A percentile compares a stretch with the other conserved stretches of the same genome.
Conservation (phyloP, 306 rosid species). For the Inga oerstediana region DNA sequence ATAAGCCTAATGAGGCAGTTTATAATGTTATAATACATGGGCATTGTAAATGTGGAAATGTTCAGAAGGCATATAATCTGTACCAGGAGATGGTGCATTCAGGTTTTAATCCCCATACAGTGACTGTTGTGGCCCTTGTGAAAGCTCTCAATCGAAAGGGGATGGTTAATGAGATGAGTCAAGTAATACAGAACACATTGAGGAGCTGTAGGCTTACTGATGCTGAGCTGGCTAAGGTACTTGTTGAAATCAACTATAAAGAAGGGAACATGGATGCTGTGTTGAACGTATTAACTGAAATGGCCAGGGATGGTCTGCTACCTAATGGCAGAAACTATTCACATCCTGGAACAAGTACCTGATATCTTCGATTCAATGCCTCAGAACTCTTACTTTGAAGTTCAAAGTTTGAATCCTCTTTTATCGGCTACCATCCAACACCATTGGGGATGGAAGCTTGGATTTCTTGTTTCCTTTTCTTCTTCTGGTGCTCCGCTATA, state of each 20-base stretch:
- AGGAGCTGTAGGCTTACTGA: slow-evolving; percentile 67
- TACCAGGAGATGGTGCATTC: slow-evolving; percentile 64
- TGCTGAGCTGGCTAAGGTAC: slow-evolving; percentile 73
- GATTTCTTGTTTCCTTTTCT: not conserved
- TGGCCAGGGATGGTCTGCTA: slow-evolving; percentile 88
- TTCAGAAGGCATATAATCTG: slow-evolving; percentile 64
- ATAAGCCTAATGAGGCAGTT: slow-evolving; percentile 64
- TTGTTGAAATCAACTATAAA: slow-evolving; percentile 70
- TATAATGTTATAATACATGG: slow-evolving; percentile 81
- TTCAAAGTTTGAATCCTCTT: not conserved
- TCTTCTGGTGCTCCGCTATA: slow-evolving; percentile 12
- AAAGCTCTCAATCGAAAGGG: slow-evolving; percentile 67
- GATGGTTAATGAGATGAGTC: slow-evolving; percentile 63
- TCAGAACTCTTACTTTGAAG: not conserved
- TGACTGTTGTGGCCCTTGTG: slow-evolving; percentile 64
- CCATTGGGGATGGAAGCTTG: slow-evolving; percentile 18
- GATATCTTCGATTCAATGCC: slow-evolving; percentile 8
- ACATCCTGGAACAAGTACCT: slow-evolving; percentile 32
- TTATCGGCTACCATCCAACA: slow-evolving; percentile 6
- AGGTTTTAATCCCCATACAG: slow-evolving; percentile 75
- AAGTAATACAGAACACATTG: slow-evolving; percentile 56
- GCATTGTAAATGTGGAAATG: slow-evolving; percentile 70
- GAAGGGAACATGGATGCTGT: slow-evolving; percentile 91
- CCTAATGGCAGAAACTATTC: slow-evolving; percentile 53
- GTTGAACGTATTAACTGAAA: slow-evolving; percentile 63